Base-by-base conservation (phyloP, 2,329 filamentous ascomycete genomes). In the Thielaviopsis musarum region DNA sequence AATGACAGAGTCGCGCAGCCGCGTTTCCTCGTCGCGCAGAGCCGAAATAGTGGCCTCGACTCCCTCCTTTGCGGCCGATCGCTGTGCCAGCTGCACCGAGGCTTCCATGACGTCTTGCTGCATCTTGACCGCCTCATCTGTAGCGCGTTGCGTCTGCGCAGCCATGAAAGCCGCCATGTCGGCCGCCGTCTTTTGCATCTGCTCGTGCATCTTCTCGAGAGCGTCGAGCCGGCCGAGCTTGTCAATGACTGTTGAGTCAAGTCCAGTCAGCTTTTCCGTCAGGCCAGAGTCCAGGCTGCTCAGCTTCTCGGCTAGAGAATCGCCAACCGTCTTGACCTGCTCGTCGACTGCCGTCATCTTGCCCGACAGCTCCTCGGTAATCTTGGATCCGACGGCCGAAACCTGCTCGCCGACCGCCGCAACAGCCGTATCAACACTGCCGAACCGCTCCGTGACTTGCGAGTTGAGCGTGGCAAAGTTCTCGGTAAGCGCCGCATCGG, bases 131-230 rank as follows among this genome's bases (percentile, higher is more conserved):
- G 89, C 83, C 49, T 91, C 87, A 63, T 91, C 80, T 1, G 80
- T 77, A 62, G 88, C 87, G 22, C 86, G 81, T 67, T 84, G 81
- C 22, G 83, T 87, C 69, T 95, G 91, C 2, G 77, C 76, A 2
- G 84, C 79, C 21, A 97, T 80, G 68, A 96, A 95, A 51, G 85
- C 81, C 1, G 86, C 85, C 59, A 98, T 84, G 67, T 94, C 89
- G 21, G 83, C 81, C 0, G 91, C 90, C 1, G 89, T 95, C 61
- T 83, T 79, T 68, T 88, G 82, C 60, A 98, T 89, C 65, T 95
- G 87, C 64, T 87, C 79, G 66, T 45, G 38, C 24, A 61, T 57
- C 38, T 61, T 56, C 65, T 96, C 89, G 5, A 98, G 79, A 24
- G 88, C 87, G 63, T 87, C 85, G 53, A 96, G 79, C 65, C 91